Evolutionary conservation across 1,284 basidiomycete genomes (phyloP).

Genomic region (Vanrija sp.): DNA sequence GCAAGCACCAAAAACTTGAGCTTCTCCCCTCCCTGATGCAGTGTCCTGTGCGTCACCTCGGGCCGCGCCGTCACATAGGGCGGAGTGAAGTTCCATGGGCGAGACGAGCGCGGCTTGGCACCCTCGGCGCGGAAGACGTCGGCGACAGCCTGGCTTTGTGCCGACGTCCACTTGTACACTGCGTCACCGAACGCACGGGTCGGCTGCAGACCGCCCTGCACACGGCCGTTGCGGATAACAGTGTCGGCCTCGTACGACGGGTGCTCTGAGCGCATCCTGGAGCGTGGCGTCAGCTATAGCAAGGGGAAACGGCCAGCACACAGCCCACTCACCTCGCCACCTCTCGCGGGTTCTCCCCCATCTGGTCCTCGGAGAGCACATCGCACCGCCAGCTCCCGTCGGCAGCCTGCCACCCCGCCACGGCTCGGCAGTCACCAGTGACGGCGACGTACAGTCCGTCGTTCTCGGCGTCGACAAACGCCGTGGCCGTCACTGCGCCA

Average conservation of each 20-base stretch:
- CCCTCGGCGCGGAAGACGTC: constrained; percentile 64
- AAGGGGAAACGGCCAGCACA: background rate
- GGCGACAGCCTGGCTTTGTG: constrained; percentile 68
- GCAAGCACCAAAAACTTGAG: constrained; percentile 78
- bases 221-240: constrained; percentile 79
- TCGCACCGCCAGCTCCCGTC: constrained; percentile 61
- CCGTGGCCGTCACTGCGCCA: constrained; percentile 84
- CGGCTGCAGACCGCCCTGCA: constrained; percentile 91
- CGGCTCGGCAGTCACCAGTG: constrained; percentile 90
- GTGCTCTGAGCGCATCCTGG: constrained; percentile 83
- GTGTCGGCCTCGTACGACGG: constrained; percentile 72
- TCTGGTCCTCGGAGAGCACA: constrained; percentile 91
- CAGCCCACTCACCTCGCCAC: constrained; percentile 40
- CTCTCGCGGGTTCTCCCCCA: constrained; percentile 84
- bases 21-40: constrained; percentile 43
- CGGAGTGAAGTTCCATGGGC: constrained; percentile 68
- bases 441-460: constrained; percentile 82
- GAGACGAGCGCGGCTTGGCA: constrained; percentile 60
- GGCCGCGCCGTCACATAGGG: constrained; percentile 92
- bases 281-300: background rate
- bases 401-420: constrained; percentile 79
- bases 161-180: constrained; percentile 72
- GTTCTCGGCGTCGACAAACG: constrained; percentile 76
- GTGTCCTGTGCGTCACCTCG: constrained; percentile 70
- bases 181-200: constrained; percentile 86